Evolutionary conservation across 257 asterid species (phyloP).

Genomic region (Euphrasia confusa): DNA sequence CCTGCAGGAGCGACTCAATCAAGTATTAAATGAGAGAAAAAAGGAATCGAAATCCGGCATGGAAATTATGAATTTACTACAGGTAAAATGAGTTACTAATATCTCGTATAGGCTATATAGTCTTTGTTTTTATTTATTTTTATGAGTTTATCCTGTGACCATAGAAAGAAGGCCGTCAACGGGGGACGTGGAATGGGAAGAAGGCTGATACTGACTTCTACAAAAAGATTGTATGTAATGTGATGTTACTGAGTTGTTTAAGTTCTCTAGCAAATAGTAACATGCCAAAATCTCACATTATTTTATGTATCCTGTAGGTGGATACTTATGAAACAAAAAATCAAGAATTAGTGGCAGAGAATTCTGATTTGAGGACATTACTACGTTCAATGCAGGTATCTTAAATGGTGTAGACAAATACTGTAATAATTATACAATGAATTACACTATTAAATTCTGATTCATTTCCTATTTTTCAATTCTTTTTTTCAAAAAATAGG

Average conservation of each 20-base stretch:
- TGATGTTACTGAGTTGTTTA: conserved; percentile 19
- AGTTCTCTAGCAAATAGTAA: conserved; percentile 9
- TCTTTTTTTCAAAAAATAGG: no score
- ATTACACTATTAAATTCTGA: conserved; percentile 1
- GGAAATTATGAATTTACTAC: conserved; percentile 95
- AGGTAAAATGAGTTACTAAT: conserved; percentile 40
- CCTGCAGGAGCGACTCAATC: conserved; percentile 84
- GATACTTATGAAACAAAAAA: conserved; percentile 92
- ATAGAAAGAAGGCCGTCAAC: conserved; percentile 98
- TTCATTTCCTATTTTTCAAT: not conserved
- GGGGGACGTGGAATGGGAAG: conserved; percentile 96
- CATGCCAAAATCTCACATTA: conserved; percentile 11
- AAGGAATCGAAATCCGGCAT: conserved; percentile 97
- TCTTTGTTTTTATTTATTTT: conserved; percentile 2
- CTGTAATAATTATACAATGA: not conserved
- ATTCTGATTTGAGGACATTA: conserved; percentile 90
- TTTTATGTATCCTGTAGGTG: conserved; percentile 52
- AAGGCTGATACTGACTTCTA: conserved; percentile 88
- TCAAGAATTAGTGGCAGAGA: conserved; percentile 88
- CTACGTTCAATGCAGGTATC: conserved; percentile 93
- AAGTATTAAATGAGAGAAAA: conserved; percentile 91
- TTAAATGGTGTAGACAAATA: not conserved
- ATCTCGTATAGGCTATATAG: not conserved
- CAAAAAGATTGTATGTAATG: conserved; percentile 73
- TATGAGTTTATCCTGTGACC: conserved; percentile 22